Percentiles rank a stretch among this genome's conserved stretches.
These are phyloP conservation scores for Pugionium dolabratum DNA, from an alignment of 345 rosid species.

Conservation along the genomic window DNA sequence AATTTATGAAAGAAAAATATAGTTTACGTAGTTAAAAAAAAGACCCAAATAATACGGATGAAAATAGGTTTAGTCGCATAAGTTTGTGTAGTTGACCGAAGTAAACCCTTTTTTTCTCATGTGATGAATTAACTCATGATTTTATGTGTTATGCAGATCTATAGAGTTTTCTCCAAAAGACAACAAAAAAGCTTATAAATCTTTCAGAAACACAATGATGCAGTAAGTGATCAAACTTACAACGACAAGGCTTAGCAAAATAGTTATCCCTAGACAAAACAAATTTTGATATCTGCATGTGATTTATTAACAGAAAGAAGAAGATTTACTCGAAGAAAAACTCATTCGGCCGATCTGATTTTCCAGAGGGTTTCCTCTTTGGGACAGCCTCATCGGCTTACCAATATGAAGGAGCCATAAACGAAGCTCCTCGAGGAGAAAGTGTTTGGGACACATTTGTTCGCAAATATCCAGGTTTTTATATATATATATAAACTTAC, in stretches of 20 bases:
- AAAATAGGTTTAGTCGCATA: too few species aligned
- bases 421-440: slow-evolving; percentile 33
- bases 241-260: background rate
- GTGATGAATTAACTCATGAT: background rate
- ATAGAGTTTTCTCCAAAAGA: background rate
- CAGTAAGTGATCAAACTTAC: slow-evolving; percentile 28
- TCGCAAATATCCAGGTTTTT: slow-evolving; percentile 37
- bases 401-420: slow-evolving; percentile 39
- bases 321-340: slow-evolving; percentile 17
- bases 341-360: slow-evolving; percentile 32
- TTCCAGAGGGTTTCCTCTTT: slow-evolving; percentile 41
- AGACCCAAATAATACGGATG: too few species aligned
- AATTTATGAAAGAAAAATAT: too few species aligned
- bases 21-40: too few species aligned
- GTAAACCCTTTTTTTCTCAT: background rate
- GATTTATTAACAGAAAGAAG: slow-evolving; percentile 11
- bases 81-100: too few species aligned
- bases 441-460: slow-evolving; percentile 42
- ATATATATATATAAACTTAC: background rate
- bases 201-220: slow-evolving; percentile 21
- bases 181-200: background rate
- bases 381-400: slow-evolving; percentile 49
- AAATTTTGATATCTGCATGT: too few species aligned
- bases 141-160: slow-evolving; percentile 24
- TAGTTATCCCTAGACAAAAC: background rate